Conservation (phyloP, 2,329 filamentous ascomycete species). For the Epichloe hybrida region DNA sequence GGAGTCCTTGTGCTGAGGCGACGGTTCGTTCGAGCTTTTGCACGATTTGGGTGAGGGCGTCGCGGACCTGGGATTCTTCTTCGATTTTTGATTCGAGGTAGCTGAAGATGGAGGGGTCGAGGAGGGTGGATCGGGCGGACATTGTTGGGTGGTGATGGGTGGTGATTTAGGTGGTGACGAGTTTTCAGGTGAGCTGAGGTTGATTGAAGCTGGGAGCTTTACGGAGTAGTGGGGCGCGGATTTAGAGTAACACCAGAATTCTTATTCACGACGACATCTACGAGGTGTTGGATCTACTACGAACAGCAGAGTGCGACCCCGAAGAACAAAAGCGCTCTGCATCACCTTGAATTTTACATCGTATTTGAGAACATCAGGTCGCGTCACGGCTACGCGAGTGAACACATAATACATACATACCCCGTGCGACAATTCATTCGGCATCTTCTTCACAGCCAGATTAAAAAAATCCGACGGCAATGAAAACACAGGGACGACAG, state of each 20-base stretch:
- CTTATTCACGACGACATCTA: too few species aligned
- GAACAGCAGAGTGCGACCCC: background rate
- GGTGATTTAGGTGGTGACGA: slow-evolving; percentile 1
- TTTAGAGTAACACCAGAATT: too few species aligned
- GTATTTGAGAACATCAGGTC: too few species aligned
- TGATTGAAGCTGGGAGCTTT: background rate
- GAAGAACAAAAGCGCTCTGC: background rate
- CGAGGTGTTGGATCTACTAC: background rate
- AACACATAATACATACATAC: too few species aligned
- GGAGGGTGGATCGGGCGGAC: slow-evolving; percentile 21
- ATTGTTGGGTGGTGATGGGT: slow-evolving; percentile 12
- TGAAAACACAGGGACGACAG: slow-evolving; percentile 17
- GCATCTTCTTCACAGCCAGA: slow-evolving; percentile 16
- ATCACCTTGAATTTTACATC: too few species aligned
- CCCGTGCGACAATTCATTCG: too few species aligned
- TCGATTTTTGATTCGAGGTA: slow-evolving; percentile 82
- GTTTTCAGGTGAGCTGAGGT: background rate
- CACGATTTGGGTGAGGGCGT: slow-evolving; percentile 70
- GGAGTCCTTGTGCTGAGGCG: slow-evolving; percentile 64
- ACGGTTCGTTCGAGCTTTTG: slow-evolving; percentile 75
- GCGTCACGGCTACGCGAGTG: too few species aligned
- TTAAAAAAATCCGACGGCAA: slow-evolving; percentile 14
- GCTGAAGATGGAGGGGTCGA: slow-evolving; percentile 76
- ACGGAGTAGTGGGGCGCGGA: background rate
- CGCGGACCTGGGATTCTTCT: slow-evolving; percentile 67